Evolutionary conservation across 305 asterid species (phyloP).

Genomic region (Fraxinus paxiana): DNA sequence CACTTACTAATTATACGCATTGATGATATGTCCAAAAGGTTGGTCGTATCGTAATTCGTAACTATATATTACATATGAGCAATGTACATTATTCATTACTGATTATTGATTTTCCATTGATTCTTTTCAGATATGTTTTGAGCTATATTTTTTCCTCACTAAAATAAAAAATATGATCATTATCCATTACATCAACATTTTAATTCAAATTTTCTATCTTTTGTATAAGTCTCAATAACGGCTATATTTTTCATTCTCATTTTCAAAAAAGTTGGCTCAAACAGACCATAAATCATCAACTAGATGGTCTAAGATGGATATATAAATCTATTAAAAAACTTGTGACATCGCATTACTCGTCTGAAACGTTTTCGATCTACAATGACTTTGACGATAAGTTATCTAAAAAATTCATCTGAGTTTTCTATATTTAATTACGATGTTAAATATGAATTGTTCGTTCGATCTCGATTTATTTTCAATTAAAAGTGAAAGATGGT

Average conservation of each 20-base stretch:
- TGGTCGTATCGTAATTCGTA: background rate
- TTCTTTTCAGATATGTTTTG: background rate
- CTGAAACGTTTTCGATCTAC: background rate
- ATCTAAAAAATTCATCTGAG: background rate
- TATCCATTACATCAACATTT: too few relatives aligned
- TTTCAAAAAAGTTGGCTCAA: too few relatives aligned
- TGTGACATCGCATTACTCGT: background rate
- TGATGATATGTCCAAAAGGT: background rate
- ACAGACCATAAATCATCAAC: background rate
- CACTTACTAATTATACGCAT: background rate
- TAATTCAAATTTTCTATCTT: too few relatives aligned
- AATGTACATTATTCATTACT: background rate
- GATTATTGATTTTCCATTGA: too few relatives aligned
- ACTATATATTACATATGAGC: background rate
- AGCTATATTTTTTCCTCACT: too few relatives aligned
- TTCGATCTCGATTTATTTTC: background rate
- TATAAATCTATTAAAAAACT: background rate
- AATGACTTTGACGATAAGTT: background rate
- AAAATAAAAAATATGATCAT: too few relatives aligned
- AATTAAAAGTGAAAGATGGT: background rate
- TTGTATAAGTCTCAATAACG: too few relatives aligned
- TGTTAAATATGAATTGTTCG: background rate
- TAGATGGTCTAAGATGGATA: background rate
- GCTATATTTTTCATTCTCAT: too few relatives aligned
- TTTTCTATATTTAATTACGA: background rate